Conservation (phyloP, 2,329 filamentous ascomycete genomes). For the Pseudogymnoascus pannorum region DNA sequence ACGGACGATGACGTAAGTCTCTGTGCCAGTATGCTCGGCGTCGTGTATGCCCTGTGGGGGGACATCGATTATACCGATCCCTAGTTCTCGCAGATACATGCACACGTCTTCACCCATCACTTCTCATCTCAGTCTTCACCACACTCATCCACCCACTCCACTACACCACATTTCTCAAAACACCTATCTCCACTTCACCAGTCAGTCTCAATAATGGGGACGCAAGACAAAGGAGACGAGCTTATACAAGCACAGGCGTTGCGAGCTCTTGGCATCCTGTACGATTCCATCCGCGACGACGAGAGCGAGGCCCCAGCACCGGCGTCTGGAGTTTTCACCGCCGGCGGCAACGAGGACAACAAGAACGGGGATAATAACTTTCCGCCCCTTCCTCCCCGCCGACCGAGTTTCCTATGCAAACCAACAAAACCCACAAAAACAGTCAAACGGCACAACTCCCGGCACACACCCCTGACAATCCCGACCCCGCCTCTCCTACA, state of each 20-base stretch:
- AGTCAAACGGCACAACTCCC: not conserved
- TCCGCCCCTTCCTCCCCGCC: not conserved
- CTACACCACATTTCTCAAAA: not conserved
- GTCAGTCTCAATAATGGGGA: not conserved
- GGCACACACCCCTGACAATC: not conserved
- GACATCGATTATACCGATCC: conserved; percentile 10
- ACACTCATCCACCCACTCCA: not conserved
- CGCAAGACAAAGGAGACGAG: conserved; percentile 8
- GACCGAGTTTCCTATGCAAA: not conserved
- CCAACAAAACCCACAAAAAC: not conserved
- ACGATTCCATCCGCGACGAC: conserved; percentile 2
- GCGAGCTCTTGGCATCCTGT: conserved; percentile 5
- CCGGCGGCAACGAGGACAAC: not conserved
- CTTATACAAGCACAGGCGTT: conserved; percentile 11
- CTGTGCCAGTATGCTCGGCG: conserved; percentile 26
- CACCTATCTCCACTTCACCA: not conserved
- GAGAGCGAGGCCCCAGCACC: not conserved
- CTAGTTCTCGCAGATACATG: conserved; percentile 3
- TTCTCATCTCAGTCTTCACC: conserved; percentile 2
- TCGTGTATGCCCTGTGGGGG: conserved; percentile 24
- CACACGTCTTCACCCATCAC: not conserved
- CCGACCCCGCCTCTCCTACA: not conserved
- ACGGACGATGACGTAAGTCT: conserved; percentile 24
- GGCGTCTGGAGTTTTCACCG: not conserved
- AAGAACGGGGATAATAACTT: not conserved